phyloP scores from a whole-genome alignment of 352 stramenopile species.

The Phytophthora citricola region DNA sequence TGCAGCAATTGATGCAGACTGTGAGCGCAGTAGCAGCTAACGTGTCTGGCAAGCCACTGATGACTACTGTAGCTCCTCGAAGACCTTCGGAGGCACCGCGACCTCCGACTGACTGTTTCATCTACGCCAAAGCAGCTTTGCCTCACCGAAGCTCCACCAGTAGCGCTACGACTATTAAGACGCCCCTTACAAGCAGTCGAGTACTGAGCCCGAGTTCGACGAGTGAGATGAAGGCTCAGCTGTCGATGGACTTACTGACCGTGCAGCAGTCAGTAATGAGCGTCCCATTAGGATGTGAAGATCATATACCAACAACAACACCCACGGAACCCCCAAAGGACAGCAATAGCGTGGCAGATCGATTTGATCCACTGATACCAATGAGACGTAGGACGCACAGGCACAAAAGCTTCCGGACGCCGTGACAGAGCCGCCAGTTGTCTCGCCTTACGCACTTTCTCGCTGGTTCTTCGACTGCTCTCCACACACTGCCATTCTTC shows the following conservation, averaged over 20 bases:
- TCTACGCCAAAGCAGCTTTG: conserved; percentile 54
- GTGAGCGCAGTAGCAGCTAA: conserved; percentile 7
- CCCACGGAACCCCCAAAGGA: conserved; percentile 2
- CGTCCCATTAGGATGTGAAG: conserved; percentile 30
- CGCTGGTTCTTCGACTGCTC: background rate
- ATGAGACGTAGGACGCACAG: conserved; percentile 4
- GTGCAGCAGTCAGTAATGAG: conserved; percentile 44
- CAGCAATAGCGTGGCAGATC: background rate
- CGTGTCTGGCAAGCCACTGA: conserved; percentile 7
- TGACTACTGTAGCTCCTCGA: conserved; percentile 2
- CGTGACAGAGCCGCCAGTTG: background rate
- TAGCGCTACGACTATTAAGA: conserved; percentile 16
- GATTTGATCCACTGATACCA: conserved; percentile 7
- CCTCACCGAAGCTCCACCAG: conserved; percentile 23
- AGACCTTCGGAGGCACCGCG: background rate
- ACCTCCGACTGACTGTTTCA: conserved; percentile 42
- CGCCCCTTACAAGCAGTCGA: conserved; percentile 7
- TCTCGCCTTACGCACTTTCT: conserved; percentile 13
- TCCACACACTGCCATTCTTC: conserved; percentile 1
- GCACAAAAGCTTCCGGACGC: conserved; percentile 19
- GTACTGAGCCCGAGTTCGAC: background rate
- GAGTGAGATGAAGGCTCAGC: conserved; percentile 1
- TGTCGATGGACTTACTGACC: conserved; percentile 27
- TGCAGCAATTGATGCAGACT: conserved; percentile 42
- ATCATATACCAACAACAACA: conserved; percentile 1